A percentile compares a stretch with the other conserved stretches of the same genome.
phyloP scores from a whole-genome alignment of 2,329 filamentous ascomycete species.

The Graphiopsis chlorocephala region DNA sequence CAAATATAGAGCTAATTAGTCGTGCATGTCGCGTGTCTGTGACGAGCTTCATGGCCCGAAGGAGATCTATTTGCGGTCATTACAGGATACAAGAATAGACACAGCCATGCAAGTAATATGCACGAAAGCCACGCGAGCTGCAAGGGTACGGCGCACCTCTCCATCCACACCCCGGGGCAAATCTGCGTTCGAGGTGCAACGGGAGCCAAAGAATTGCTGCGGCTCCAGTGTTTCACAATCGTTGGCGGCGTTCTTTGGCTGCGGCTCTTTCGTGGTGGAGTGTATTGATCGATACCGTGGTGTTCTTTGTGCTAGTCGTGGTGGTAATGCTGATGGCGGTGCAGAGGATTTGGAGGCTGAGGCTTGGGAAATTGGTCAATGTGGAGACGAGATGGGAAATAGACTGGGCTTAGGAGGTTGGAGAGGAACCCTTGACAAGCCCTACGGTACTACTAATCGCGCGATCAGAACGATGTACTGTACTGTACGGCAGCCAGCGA shows the following conservation, averaged over 20 bases:
- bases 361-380: constrained; percentile 13
- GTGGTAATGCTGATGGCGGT: constrained; percentile 5
- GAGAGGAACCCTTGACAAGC: background rate
- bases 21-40: background rate
- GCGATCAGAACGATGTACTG: background rate
- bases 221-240: constrained; percentile 12
- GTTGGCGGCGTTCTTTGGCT: background rate
- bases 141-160: background rate
- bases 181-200: background rate
- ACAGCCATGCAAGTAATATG: constrained; percentile 4
- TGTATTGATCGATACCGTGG: background rate
- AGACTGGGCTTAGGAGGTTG: background rate
- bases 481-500: background rate
- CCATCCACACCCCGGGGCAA: background rate
- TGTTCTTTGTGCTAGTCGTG: background rate
- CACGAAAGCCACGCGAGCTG: constrained; percentile 12
- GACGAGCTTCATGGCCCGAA: background rate
- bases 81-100: constrained; percentile 3
- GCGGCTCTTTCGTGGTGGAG: background rate
- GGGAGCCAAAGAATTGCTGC: constrained; percentile 9
- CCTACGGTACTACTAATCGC: background rate
- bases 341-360: constrained; percentile 13
- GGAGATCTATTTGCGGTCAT: constrained; percentile 17
- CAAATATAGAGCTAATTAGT: constrained; percentile 16
- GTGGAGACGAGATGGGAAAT: constrained; percentile 5